These are phyloP conservation scores for Panicum virgatum DNA, from an alignment of 202 grass and related monocot species.

Conservation along the genomic window DNA sequence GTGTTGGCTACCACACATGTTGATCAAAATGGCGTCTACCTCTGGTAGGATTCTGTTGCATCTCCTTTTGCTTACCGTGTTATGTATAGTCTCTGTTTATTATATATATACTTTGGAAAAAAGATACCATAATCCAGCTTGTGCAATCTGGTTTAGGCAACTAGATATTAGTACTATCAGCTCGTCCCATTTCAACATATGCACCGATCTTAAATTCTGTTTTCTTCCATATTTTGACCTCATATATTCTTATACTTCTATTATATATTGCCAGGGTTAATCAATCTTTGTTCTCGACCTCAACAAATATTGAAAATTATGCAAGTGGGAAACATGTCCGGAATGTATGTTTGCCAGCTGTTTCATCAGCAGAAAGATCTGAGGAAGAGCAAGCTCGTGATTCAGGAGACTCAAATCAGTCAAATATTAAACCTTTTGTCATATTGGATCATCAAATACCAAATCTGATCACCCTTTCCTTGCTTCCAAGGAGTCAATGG, in stretches of 20 bases:
- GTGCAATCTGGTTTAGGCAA: constrained; percentile 21
- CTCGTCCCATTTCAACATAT: not conserved
- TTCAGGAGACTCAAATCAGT: constrained; percentile 46
- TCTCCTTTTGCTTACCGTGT: constrained; percentile 16
- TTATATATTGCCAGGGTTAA: constrained; percentile 69
- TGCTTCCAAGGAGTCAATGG: constrained; percentile 98
- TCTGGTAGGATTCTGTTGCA: constrained; percentile 67
- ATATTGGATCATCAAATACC: constrained; percentile 74
- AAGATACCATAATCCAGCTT: not conserved
- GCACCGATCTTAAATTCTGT: not conserved
- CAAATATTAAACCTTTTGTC: constrained; percentile 44
- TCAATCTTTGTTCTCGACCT: constrained; percentile 83
- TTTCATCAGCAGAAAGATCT: constrained; percentile 58
- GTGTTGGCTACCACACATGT: constrained; percentile 92
- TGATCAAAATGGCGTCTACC: constrained; percentile 96
- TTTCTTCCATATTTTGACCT: constrained; percentile 30
- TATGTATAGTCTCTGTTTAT: not conserved
- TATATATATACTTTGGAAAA: not conserved
- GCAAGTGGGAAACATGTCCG: constrained; percentile 66
- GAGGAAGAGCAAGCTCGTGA: constrained; percentile 53
- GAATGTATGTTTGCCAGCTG: constrained; percentile 72
- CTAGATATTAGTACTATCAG: not conserved
- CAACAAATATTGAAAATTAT: constrained; percentile 66
- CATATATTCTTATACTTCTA: constrained; percentile 9
- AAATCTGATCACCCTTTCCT: constrained; percentile 89